Conservation (phyloP, 331 rosid species). For the Quercus phellos region DNA sequence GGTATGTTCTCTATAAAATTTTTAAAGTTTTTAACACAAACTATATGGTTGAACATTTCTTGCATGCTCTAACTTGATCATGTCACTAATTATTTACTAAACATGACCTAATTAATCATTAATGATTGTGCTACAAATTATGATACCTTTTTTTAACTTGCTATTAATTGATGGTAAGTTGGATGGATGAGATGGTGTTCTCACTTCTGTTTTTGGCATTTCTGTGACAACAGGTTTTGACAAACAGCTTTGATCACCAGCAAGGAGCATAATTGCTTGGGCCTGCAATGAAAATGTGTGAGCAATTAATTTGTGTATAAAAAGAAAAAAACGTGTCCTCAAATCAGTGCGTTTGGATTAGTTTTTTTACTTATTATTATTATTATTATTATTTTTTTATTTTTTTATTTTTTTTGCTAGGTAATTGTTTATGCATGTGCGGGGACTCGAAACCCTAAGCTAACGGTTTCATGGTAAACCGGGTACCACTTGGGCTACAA, state of each 20-base stretch:
- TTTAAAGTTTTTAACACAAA: no score
- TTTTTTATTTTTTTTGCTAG: no score
- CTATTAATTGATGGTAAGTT: not conserved
- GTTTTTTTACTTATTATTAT: no score
- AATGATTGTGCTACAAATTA: not conserved
- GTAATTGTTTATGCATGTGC: no score
- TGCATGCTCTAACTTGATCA: not conserved
- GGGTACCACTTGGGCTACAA: no score
- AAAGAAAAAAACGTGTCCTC: not conserved
- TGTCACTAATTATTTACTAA: not conserved
- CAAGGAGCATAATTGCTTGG: slow-evolving; percentile 21
- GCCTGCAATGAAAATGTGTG: slow-evolving; percentile 11
- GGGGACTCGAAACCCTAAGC: no score
- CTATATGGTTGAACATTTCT: not conserved
- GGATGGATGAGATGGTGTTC: not conserved
- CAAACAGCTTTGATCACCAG: slow-evolving; percentile 16
- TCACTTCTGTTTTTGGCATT: not conserved
- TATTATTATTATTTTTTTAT: no score
- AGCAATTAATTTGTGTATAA: not conserved
- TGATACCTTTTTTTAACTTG: slow-evolving; percentile 7
- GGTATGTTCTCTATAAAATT: no score
- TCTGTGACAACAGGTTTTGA: not conserved
- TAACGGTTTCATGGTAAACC: no score
- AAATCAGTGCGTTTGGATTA: not conserved
- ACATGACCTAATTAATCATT: not conserved